A percentile compares a stretch with the other conserved stretches of the same genome.
Conservation (phyloP, 441 rosid genomes). For the Erodium moschatum region DNA sequence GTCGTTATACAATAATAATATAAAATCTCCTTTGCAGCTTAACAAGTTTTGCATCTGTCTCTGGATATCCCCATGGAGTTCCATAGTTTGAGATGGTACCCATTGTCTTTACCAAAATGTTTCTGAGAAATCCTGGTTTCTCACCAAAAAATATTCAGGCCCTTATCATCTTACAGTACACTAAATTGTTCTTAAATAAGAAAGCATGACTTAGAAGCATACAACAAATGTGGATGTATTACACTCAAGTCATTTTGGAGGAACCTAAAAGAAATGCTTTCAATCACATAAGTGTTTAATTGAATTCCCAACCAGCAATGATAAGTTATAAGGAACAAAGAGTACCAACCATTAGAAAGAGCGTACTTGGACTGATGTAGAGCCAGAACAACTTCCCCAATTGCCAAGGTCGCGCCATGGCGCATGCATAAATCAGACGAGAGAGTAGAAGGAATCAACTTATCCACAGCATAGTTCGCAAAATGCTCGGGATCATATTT, state of each 20-base stretch:
- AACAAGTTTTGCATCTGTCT: not conserved
- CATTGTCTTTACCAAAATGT: not conserved
- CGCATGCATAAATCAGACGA: conserved; percentile 84
- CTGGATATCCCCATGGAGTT: conserved; percentile 2
- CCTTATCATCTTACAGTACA: not conserved
- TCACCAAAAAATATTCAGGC: not conserved
- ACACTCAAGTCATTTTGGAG: not conserved
- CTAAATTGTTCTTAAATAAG: not conserved
- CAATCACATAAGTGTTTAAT: not conserved
- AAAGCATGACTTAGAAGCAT: not conserved
- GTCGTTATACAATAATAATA: not conserved
- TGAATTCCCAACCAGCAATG: conserved; percentile 10
- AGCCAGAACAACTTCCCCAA: conserved; percentile 74
- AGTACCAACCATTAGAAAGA: conserved; percentile 53
- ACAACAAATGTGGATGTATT: conserved; percentile 4
- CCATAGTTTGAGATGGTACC: not conserved
- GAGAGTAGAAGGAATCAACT: conserved; percentile 67
- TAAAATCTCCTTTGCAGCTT: conserved; percentile 8
- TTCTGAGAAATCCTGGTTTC: not conserved
- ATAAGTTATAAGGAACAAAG: conserved; percentile 14
- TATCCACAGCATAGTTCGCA: conserved; percentile 55
- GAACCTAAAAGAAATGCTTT: not conserved
- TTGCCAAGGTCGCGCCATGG: conserved; percentile 88
- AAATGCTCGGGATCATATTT: conserved; percentile 67
- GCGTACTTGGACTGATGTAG: conserved; percentile 44